Conservation (phyloP, 78 protist species). For the Paratrimastix pyriformis region DNA sequence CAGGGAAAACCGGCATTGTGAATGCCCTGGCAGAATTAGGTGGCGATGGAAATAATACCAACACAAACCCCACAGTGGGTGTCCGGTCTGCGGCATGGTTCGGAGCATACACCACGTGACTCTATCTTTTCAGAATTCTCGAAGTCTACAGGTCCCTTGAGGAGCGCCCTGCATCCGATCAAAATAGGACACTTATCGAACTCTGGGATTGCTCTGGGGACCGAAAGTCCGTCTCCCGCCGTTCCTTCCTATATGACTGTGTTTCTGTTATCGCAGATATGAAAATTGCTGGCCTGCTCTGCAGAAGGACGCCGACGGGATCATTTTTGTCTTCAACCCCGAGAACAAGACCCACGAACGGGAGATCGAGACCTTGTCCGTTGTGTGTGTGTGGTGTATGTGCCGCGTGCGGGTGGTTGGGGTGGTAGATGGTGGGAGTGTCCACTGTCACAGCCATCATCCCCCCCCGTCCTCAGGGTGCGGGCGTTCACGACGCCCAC, state of each 20-base stretch:
- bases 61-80: neutral
- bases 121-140: neutral
- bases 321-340: conserved; percentile 25
- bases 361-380: conserved; percentile 22
- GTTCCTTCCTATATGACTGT: no score
- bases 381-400: no score
- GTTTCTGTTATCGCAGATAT: no score
- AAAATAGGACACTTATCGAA: conserved; percentile 1
- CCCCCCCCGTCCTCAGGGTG: no score
- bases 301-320: neutral
- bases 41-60: neutral
- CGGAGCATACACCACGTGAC: neutral
- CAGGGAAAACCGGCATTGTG: conserved; percentile 24
- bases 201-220: conserved; percentile 26
- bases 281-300: conserved; percentile 30
- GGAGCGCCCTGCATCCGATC: no score
- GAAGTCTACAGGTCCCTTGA: neutral
- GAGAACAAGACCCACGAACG: neutral
- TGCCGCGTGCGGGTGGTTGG: no score
- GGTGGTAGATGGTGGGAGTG: no score
- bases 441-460: no score
- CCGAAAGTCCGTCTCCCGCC: no score
- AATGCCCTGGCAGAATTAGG: neutral
- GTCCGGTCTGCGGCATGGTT: conserved; percentile 18
- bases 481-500: no score